These are phyloP conservation scores for Waitea zeae DNA, from an alignment of 1,284 basidiomycete species.

Conservation along the genomic window DNA sequence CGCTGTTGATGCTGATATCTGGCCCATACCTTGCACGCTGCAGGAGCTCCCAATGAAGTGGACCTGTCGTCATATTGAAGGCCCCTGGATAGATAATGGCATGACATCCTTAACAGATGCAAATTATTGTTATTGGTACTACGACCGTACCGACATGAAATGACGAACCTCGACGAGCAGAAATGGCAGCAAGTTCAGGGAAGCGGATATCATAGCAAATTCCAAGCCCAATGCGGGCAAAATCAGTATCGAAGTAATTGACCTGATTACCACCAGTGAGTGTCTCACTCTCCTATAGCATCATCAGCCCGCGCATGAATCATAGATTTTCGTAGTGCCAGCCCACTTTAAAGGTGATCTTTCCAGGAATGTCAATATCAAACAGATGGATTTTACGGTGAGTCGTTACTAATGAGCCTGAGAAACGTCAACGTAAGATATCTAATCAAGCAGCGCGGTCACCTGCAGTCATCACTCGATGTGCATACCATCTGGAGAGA, in stretches of 20 bases:
- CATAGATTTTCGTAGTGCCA: not conserved
- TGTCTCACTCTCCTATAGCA: constrained; percentile 76
- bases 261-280: constrained; percentile 65
- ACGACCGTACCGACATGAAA: not conserved
- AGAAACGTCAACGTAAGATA: constrained; percentile 36
- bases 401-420: constrained; percentile 72
- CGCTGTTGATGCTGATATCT: not conserved
- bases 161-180: constrained; percentile 62
- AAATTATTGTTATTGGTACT: not conserved
- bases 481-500: constrained; percentile 67
- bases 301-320: not conserved
- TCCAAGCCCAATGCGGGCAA: constrained; percentile 79
- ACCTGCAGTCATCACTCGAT: not conserved
- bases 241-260: constrained; percentile 83
- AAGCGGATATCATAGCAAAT: constrained; percentile 92
- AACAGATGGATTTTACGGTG: constrained; percentile 96
- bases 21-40: constrained; percentile 59
- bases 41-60: constrained; percentile 91
- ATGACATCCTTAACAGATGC: constrained; percentile 48
- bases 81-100: constrained; percentile 84
- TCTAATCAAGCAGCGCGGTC: not conserved
- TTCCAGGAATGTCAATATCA: constrained; percentile 95
- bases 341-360: constrained; percentile 87
- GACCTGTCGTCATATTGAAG: constrained; percentile 87
- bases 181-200: constrained; percentile 87